These are phyloP conservation scores for Quercus berberidifolia DNA, from an alignment of 306 rosid species.

Conservation along the genomic window DNA sequence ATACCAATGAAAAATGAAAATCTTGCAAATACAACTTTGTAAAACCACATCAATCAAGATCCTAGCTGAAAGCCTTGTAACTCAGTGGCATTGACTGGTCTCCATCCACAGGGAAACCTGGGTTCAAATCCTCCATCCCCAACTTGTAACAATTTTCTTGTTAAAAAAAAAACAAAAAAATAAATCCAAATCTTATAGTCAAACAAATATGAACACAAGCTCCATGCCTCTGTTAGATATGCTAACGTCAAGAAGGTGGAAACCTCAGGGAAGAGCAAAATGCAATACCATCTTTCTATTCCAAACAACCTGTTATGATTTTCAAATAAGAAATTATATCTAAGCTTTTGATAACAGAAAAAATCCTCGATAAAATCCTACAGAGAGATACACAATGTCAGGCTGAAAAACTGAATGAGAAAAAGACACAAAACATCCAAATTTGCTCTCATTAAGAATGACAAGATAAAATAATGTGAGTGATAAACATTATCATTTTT, in stretches of 20 bases:
- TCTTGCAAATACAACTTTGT: neutral
- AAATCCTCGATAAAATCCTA: neutral
- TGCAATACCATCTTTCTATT: neutral
- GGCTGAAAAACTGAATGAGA: neutral
- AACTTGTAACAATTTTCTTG: no score
- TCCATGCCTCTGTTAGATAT: neutral
- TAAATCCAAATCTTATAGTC: slow-evolving; percentile 2
- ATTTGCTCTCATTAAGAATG: neutral
- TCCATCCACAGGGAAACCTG: no score
- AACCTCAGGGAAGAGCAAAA: neutral
- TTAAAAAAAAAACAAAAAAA: no score
- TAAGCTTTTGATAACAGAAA: neutral
- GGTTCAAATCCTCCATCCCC: no score
- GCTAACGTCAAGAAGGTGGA: neutral
- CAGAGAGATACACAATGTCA: neutral
- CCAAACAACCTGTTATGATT: slow-evolving; percentile 1
- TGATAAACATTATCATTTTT: neutral
- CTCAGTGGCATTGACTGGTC: no score
- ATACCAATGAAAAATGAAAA: neutral
- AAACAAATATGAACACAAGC: neutral
- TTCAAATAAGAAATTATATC: neutral
- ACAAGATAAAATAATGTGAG: neutral
- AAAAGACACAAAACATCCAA: neutral
- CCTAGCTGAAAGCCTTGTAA: neutral
- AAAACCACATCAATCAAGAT: slow-evolving; percentile 10